Conservation (phyloP, 257 asterid species). For the Fraxinus excelsior region DNA sequence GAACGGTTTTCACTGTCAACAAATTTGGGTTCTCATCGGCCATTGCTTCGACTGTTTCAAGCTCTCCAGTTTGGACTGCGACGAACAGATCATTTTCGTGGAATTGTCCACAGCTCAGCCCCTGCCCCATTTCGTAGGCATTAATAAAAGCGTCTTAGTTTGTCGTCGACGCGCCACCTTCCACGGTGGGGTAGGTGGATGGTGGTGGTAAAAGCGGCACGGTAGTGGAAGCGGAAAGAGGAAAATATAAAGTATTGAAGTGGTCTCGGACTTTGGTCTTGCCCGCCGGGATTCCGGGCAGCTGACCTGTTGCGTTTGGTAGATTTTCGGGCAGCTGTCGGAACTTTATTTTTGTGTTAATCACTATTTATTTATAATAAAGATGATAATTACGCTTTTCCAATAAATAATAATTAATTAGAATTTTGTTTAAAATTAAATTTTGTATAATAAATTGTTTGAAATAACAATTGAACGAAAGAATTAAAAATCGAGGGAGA, state of each 20-base stretch:
- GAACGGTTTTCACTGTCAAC: constrained; percentile 38
- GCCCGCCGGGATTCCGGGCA: neutral
- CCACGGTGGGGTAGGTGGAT: constrained; percentile 46
- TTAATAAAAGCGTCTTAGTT: constrained; percentile 9
- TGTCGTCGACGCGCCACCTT: constrained; percentile 57
- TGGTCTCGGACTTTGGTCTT: neutral
- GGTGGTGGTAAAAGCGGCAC: constrained; percentile 35
- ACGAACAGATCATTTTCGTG: constrained; percentile 49
- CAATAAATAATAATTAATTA: too few relatives aligned
- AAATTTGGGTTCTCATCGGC: constrained; percentile 54
- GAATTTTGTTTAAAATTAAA: too few relatives aligned
- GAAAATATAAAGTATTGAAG: neutral
- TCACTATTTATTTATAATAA: too few relatives aligned
- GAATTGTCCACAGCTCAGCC: constrained; percentile 53
- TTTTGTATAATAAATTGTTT: too few relatives aligned
- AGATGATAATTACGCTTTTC: neutral
- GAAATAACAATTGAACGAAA: too few relatives aligned
- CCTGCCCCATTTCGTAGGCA: constrained; percentile 67
- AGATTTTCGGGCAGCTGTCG: neutral
- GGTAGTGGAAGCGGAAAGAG: neutral
- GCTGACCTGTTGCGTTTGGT: neutral
- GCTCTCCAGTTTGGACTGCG: constrained; percentile 75
- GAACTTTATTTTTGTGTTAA: too few relatives aligned
- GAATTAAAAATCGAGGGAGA: too few relatives aligned
- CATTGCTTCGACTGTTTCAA: constrained; percentile 57